A percentile compares a stretch with the other conserved stretches of the same genome.
phyloP scores from a whole-genome alignment of 306 rosid genomes.

The Bauhinia variegata region DNA sequence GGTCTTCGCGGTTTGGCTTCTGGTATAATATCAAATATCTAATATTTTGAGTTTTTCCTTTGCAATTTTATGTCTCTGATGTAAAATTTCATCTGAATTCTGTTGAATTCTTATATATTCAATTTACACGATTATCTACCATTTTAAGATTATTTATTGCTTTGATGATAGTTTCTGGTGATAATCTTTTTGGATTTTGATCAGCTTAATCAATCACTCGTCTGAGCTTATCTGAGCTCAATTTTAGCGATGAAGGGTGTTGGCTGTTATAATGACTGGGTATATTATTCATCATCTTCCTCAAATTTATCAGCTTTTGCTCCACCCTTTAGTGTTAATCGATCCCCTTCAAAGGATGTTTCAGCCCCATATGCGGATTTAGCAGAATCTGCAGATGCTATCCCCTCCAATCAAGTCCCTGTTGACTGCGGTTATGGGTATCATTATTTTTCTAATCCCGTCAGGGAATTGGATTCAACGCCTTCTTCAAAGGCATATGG shows the following conservation, averaged over 20 bases:
- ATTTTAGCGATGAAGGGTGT: constrained; percentile 59
- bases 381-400: constrained; percentile 49
- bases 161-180: not conserved
- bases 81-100: constrained; percentile 5
- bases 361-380: constrained; percentile 52
- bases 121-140: not conserved
- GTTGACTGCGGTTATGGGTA: constrained; percentile 43
- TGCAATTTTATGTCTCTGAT: not conserved
- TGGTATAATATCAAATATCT: constrained; percentile 33
- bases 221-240: constrained; percentile 25
- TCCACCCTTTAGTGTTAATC: constrained; percentile 73
- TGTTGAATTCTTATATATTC: not conserved
- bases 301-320: constrained; percentile 86
- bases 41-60: not conserved
- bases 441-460: constrained; percentile 46
- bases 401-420: constrained; percentile 41
- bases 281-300: constrained; percentile 44
- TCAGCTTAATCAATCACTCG: constrained; percentile 33
- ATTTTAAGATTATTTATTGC: not conserved
- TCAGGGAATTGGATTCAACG: constrained; percentile 41
- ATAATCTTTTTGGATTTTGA: constrained; percentile 36
- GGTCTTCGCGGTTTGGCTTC: constrained; percentile 3
- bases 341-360: constrained; percentile 37
- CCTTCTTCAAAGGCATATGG: constrained; percentile 40
- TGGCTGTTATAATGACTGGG: constrained; percentile 54